A percentile compares a stretch with the other conserved stretches of the same genome.
phyloP scores from a whole-genome alignment of 257 asterid species.

The Solanum chiquidenum region DNA sequence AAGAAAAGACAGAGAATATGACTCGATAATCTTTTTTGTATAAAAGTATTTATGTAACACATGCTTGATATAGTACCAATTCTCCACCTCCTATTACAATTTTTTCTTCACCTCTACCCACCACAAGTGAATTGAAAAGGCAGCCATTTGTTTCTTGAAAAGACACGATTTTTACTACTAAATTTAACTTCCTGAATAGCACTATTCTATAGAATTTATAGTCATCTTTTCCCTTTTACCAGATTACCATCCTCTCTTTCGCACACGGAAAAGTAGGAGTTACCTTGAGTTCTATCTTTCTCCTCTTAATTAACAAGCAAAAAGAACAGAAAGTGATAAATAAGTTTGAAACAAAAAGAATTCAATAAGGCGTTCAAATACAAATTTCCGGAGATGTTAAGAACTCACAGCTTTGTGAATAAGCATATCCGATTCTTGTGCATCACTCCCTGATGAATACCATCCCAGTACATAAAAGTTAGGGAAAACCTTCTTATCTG shows the following conservation, averaged over 20 bases:
- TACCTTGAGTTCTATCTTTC: background rate
- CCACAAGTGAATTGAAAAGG: background rate
- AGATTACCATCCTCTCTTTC: background rate
- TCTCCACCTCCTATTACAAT: background rate
- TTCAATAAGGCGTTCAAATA: background rate
- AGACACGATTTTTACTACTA: too few species aligned
- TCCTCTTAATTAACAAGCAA: background rate
- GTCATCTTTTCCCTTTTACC: background rate
- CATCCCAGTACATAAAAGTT: slow-evolving; percentile 83
- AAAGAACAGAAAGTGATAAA: background rate
- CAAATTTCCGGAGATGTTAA: background rate
- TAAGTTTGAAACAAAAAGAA: background rate
- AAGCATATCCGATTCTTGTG: slow-evolving; percentile 77
- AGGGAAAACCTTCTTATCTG: slow-evolving; percentile 97
- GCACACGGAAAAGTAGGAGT: background rate
- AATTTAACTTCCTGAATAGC: background rate
- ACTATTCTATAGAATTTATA: background rate
- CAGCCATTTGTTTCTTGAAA: background rate
- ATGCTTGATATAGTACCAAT: background rate
- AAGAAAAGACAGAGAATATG: background rate
- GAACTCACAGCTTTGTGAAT: slow-evolving; percentile 90
- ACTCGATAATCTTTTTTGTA: too few species aligned
- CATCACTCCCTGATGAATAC: slow-evolving; percentile 97
- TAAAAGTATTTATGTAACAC: background rate
- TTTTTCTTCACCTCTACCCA: background rate